Percentiles rank a stretch among this genome's conserved stretches.
Evolutionary conservation across 805 yeast genomes (phyloP).

Genomic region (Aciculoconidium aculeatum): DNA sequence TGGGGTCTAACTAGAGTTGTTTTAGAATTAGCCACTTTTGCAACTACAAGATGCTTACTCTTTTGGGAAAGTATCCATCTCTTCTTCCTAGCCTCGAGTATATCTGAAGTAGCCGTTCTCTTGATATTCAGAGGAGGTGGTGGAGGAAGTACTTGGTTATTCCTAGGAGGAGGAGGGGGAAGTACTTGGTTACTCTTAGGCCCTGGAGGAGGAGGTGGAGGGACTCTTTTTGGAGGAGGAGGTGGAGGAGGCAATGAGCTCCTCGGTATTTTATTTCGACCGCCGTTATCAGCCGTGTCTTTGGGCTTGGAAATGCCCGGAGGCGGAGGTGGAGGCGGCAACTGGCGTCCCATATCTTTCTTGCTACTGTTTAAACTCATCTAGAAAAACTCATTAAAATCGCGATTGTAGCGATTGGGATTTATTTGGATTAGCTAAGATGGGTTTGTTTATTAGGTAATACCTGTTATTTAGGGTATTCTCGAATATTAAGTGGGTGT

Average conservation of each 20-base stretch:
- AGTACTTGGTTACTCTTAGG: too few species aligned
- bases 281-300: too few species aligned
- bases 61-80: slow-evolving; percentile 66
- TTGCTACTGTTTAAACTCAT: too few species aligned
- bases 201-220: slow-evolving; percentile 9
- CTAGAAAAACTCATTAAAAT: too few species aligned
- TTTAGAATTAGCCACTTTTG: slow-evolving; percentile 15
- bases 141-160: slow-evolving; percentile 8
- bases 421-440: too few species aligned
- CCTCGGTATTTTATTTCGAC: too few species aligned
- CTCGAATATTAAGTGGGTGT: too few species aligned
- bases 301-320: slow-evolving; percentile 11
- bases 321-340: slow-evolving; percentile 17
- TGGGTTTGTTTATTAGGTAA: too few species aligned
- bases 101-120: slow-evolving; percentile 2
- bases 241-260: slow-evolving; percentile 8
- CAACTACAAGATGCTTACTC: slow-evolving; percentile 36
- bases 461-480: too few species aligned
- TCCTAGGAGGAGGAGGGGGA: slow-evolving; percentile 7
- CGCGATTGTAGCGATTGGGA: too few species aligned
- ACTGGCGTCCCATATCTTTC: slow-evolving; percentile 10
- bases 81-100: slow-evolving; percentile 40
- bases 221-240: slow-evolving; percentile 4
- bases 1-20: slow-evolving; percentile 51
- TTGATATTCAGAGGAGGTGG: slow-evolving; percentile 5